Percentiles rank a stretch among this genome's conserved stretches.
phyloP scores from a whole-genome alignment of 108 stramenopile species.

The Poteriospumella lacustris region DNA sequence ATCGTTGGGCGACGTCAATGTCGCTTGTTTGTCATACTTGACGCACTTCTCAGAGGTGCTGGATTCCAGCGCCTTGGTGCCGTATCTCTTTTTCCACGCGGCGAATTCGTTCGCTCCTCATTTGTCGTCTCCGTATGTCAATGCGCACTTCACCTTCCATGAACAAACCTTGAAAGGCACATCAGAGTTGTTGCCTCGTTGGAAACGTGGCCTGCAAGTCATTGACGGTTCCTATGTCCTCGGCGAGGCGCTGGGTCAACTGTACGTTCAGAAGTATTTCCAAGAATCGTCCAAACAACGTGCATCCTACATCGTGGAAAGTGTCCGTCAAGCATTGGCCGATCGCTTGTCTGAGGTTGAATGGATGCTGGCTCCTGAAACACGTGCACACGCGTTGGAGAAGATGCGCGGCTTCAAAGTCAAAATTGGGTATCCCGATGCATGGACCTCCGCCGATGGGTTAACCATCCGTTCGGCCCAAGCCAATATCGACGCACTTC shows the following conservation, averaged over 20 bases:
- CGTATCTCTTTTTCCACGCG: slow-evolving; percentile 59
- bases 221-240: slow-evolving; percentile 64
- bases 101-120: slow-evolving; percentile 57
- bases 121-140: slow-evolving; percentile 55
- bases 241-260: slow-evolving; percentile 69
- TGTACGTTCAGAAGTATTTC: slow-evolving; percentile 69
- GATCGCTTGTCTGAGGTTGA: slow-evolving; percentile 71
- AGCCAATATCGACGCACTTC: slow-evolving; percentile 64
- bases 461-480: too few species aligned
- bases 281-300: slow-evolving; percentile 58
- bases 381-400: slow-evolving; percentile 60
- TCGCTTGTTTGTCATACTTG: background rate
- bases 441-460: too few species aligned
- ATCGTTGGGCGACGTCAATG: background rate
- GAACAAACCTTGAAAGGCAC: slow-evolving; percentile 62
- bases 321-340: slow-evolving; percentile 65
- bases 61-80: slow-evolving; percentile 40
- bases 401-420: slow-evolving; percentile 68
- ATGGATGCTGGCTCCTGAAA: slow-evolving; percentile 73
- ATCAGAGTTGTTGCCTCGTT: slow-evolving; percentile 65
- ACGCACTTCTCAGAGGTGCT: slow-evolving; percentile 35
- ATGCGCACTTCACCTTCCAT: slow-evolving; percentile 65
- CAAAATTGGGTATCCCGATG: slow-evolving; percentile 70
- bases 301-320: slow-evolving; percentile 65
- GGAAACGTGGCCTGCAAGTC: slow-evolving; percentile 71